Evolutionary conservation across 2,329 filamentous ascomycete genomes (phyloP).

Genomic region (Fusarium continuum): DNA sequence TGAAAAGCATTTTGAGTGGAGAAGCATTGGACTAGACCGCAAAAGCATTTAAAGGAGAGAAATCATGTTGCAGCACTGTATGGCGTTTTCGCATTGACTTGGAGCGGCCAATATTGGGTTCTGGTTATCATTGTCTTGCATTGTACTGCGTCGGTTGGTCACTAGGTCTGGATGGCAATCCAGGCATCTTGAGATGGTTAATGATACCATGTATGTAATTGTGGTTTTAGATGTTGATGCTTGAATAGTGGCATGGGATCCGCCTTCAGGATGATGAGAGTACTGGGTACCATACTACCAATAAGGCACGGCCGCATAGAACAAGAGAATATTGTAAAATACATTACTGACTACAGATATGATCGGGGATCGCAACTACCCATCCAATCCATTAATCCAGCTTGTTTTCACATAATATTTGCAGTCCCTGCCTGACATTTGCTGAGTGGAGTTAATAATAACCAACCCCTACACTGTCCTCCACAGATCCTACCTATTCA

Average conservation of each 20-base stretch:
- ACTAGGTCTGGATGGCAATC: constrained; percentile 8
- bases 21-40: constrained; percentile 62
- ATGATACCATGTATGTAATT: constrained; percentile 34
- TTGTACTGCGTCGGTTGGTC: constrained; percentile 27
- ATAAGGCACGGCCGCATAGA: constrained; percentile 4
- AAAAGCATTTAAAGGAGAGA: constrained; percentile 7
- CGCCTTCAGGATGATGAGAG: neutral
- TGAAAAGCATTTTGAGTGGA: constrained; percentile 69
- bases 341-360: neutral
- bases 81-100: constrained; percentile 30
- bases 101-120: neutral
- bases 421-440: neutral
- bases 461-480: neutral
- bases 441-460: neutral
- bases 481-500: neutral
- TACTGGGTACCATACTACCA: neutral
- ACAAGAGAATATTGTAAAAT: constrained; percentile 10
- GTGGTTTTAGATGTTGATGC: constrained; percentile 11
- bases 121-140: constrained; percentile 16
- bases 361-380: neutral
- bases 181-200: constrained; percentile 15
- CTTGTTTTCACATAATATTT: neutral
- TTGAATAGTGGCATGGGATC: neutral
- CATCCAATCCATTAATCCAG: neutral
- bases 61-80: constrained; percentile 32